These are phyloP conservation scores for Yamadazyma sp. DNA, from an alignment of 805 yeast genomes.

Conservation along the genomic window DNA sequence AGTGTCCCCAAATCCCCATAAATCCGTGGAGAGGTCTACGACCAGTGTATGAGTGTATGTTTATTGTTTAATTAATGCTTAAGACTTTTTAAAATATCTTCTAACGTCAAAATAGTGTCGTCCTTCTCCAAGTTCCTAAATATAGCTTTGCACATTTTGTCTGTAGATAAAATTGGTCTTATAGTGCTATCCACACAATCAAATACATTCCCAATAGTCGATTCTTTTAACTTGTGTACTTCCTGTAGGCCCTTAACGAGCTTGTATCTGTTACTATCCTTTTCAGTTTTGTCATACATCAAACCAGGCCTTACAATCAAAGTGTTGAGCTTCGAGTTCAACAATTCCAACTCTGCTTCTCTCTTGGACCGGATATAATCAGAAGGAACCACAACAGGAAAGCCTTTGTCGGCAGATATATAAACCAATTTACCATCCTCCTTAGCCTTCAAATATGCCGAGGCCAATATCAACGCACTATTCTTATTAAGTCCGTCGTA, in stretches of 20 bases:
- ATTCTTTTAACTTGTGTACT: slow-evolving; percentile 44
- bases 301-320: slow-evolving; percentile 79
- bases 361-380: slow-evolving; percentile 78
- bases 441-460: slow-evolving; percentile 11
- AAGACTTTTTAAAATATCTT: slow-evolving; percentile 15
- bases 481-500: slow-evolving; percentile 68
- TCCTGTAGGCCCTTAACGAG: slow-evolving; percentile 35
- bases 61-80: too few species aligned
- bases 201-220: slow-evolving; percentile 37
- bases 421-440: slow-evolving; percentile 48
- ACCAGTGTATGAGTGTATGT: too few species aligned
- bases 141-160: slow-evolving; percentile 61
- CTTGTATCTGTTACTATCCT: slow-evolving; percentile 12
- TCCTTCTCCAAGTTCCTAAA: slow-evolving; percentile 54
- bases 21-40: too few species aligned
- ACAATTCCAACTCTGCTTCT: slow-evolving; percentile 65
- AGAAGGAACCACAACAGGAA: slow-evolving; percentile 58
- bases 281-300: slow-evolving; percentile 59
- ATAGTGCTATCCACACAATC: slow-evolving; percentile 46
- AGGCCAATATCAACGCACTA: slow-evolving; percentile 64
- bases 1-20: too few species aligned
- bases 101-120: slow-evolving; percentile 56
- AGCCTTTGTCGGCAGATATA: slow-evolving; percentile 73
- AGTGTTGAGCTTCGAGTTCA: slow-evolving; percentile 50
- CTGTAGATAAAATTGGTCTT: slow-evolving; percentile 67